Conservation (phyloP, 192 early-diverging fungal genomes). For the Gigaspora rosea region DNA sequence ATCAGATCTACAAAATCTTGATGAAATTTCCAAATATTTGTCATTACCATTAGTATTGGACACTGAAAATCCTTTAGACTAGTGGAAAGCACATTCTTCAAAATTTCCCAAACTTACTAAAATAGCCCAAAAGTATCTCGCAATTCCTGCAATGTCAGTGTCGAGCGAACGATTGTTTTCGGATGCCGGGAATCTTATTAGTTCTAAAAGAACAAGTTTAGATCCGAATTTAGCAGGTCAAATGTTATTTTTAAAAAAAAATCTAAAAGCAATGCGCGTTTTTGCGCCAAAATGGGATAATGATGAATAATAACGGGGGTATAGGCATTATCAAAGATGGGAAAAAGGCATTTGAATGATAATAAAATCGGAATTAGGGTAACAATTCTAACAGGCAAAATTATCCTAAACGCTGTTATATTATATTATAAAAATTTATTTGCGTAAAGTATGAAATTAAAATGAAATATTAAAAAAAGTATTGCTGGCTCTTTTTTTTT, state of each 20-base stretch:
- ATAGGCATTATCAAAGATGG: no score
- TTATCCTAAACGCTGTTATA: no score
- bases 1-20: no score
- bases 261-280: background rate
- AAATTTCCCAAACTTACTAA: background rate
- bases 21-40: background rate
- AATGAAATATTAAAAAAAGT: no score
- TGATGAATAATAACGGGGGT: background rate
- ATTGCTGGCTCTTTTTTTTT: no score
- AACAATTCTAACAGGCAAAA: no score
- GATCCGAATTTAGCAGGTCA: background rate
- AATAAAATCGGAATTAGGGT: no score
- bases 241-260: conserved; percentile 1
- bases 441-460: no score
- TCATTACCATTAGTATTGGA: background rate
- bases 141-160: background rate
- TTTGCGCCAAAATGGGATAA: background rate
- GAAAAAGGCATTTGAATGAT: background rate
- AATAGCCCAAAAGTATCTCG: background rate
- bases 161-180: background rate
- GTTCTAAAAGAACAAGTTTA: background rate
- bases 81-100: background rate
- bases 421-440: no score
- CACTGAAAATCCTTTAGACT: background rate
- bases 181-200: background rate